Conservation (phyloP, 768 basidiomycete species). For the Rhodotorula kratochvilovae region DNA sequence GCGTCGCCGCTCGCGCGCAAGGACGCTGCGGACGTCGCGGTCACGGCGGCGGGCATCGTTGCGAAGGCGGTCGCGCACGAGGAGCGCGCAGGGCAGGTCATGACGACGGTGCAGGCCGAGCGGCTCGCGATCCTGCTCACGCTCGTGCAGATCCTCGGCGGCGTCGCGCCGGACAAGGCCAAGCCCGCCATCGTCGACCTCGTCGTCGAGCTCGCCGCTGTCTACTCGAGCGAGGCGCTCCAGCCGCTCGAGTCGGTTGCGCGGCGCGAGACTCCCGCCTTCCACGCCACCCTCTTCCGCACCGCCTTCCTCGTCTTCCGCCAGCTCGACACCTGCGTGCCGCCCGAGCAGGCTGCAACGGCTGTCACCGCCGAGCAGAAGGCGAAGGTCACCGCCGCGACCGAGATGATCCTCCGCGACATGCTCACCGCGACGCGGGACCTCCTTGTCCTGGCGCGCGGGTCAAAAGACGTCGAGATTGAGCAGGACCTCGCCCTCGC, state of each 20-base stretch:
- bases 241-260: constrained; percentile 69
- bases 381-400: constrained; percentile 45
- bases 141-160: constrained; percentile 75
- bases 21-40: constrained; percentile 58
- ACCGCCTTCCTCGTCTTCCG: constrained; percentile 71
- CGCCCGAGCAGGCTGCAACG: constrained; percentile 50
- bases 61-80: constrained; percentile 51
- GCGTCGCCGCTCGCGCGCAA: constrained; percentile 44
- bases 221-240: constrained; percentile 70
- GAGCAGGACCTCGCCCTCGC: constrained; percentile 77
- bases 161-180: constrained; percentile 45
- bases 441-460: constrained; percentile 57
- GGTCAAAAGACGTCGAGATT: constrained; percentile 57
- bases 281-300: constrained; percentile 75
- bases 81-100: constrained; percentile 71
- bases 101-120: constrained; percentile 71
- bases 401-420: constrained; percentile 51
- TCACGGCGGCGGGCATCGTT: constrained; percentile 59
- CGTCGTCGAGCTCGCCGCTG: constrained; percentile 58
- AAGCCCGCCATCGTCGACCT: constrained; percentile 56
- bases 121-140: constrained; percentile 69
- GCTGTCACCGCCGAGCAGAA: constrained; percentile 56
- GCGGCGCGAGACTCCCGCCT: constrained; percentile 59
- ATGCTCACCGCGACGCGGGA: constrained; percentile 62
- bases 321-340: constrained; percentile 57